Percentiles rank a stretch among this genome's conserved stretches.
These are phyloP conservation scores for Epichloe festucae DNA, from an alignment of 2,329 filamentous ascomycete genomes.

Conservation along the genomic window DNA sequence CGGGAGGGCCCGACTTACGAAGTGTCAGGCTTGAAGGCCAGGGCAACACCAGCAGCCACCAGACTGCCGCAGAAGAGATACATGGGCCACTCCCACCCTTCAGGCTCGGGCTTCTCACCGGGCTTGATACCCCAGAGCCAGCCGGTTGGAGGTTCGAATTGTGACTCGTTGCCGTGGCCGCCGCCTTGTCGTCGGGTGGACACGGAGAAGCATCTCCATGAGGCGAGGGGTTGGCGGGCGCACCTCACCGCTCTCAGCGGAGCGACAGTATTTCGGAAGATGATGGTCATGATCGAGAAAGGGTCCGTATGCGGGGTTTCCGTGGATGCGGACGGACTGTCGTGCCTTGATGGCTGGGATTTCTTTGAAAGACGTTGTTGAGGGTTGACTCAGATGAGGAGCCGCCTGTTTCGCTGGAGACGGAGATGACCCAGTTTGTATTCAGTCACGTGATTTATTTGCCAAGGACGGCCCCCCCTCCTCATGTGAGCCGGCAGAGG, in stretches of 20 bases:
- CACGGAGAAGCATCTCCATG: constrained; percentile 29
- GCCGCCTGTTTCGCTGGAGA: background rate
- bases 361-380: background rate
- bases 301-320: constrained; percentile 4
- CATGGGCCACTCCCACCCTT: constrained; percentile 88
- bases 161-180: constrained; percentile 45
- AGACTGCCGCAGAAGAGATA: constrained; percentile 75
- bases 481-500: background rate
- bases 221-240: constrained; percentile 19
- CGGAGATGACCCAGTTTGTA: background rate
- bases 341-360: constrained; percentile 17
- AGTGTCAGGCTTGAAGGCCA: constrained; percentile 96
- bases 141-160: constrained; percentile 80
- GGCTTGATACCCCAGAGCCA: constrained; percentile 94
- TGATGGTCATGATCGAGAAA: constrained; percentile 19
- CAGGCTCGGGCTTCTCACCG: constrained; percentile 87
- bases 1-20: constrained; percentile 53
- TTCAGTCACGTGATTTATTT: background rate
- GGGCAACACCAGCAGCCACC: constrained; percentile 59
- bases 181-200: constrained; percentile 28
- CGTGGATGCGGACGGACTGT: constrained; percentile 11
- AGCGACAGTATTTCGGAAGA: constrained; percentile 21
- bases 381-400: background rate
- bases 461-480: background rate
- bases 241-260: constrained; percentile 25